Conservation (phyloP, 2,329 filamentous ascomycete genomes). For the Exophiala sideris region DNA sequence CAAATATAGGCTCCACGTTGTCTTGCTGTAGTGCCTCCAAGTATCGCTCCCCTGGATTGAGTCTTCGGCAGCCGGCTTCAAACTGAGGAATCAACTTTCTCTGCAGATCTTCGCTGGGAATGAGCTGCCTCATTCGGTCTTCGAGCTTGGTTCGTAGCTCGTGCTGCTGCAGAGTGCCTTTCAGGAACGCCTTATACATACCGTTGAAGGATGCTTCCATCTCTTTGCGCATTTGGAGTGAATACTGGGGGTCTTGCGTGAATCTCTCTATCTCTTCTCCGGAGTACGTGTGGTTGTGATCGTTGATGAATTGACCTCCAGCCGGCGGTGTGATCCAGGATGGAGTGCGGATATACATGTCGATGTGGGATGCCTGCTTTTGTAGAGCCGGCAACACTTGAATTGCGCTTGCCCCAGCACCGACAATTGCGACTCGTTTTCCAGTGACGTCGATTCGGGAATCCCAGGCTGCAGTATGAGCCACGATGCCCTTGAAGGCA, state of each 20-base stretch:
- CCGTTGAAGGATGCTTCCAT: constrained; percentile 4
- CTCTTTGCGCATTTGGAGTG: neutral
- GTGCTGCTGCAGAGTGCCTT: constrained; percentile 3
- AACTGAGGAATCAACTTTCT: constrained; percentile 13
- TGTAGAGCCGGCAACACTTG: constrained; percentile 9
- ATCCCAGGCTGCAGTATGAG: constrained; percentile 31
- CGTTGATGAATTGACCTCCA: neutral
- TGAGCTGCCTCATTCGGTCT: neutral
- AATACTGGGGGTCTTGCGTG: neutral
- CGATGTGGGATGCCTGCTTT: neutral
- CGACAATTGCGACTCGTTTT: constrained; percentile 19
- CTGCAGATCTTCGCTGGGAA: constrained; percentile 4
- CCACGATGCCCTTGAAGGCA: constrained; percentile 28
- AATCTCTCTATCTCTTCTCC: neutral
- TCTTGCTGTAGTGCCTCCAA: constrained; percentile 28
- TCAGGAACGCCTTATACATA: constrained; percentile 1
- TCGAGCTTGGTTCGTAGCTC: neutral
- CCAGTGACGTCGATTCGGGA: constrained; percentile 32
- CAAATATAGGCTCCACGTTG: constrained; percentile 26
- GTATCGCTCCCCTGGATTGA: constrained; percentile 19
- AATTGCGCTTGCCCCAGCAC: constrained; percentile 13
- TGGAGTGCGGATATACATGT: neutral
- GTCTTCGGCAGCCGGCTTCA: constrained; percentile 25
- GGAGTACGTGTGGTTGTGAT: neutral
- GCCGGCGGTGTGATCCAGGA: neutral